Evolutionary conservation across 176 grass and related monocot species (phyloP).

Genomic region (Aegilops tauschii): DNA sequence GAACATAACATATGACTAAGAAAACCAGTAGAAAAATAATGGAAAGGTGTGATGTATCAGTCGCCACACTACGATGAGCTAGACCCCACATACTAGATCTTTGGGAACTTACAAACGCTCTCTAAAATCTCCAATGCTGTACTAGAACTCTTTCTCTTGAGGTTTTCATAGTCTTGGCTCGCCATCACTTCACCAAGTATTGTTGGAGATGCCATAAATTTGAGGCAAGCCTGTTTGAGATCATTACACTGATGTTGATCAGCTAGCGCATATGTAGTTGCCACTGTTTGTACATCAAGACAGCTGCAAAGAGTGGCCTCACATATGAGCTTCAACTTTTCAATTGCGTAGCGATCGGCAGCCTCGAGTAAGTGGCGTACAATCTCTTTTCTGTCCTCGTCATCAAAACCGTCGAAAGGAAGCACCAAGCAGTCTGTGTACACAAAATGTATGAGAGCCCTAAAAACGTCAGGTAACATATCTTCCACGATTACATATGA

Average conservation of each 20-base stretch:
- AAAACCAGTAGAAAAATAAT: too few species aligned
- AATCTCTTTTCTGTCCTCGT: neutral
- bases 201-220: neutral
- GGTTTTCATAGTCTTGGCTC: neutral
- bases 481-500: neutral
- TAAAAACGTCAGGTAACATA: neutral
- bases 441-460: neutral
- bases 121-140: neutral
- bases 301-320: neutral
- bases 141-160: conserved; percentile 2
- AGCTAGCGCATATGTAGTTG: neutral
- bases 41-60: too few species aligned
- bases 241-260: neutral
- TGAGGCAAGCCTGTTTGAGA: neutral
- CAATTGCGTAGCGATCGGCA: conserved; percentile 18
- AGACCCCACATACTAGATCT: neutral
- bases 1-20: too few species aligned
- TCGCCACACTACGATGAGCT: neutral
- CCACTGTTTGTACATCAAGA: conserved; percentile 28
- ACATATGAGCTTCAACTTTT: conserved; percentile 12
- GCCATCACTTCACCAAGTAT: neutral
- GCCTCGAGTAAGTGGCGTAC: neutral
- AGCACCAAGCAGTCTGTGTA: neutral
- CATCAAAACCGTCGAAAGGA: neutral
- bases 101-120: neutral